phyloP scores from a whole-genome alignment of 2,329 filamentous ascomycete species.

The Clonostachys chloroleuca region DNA sequence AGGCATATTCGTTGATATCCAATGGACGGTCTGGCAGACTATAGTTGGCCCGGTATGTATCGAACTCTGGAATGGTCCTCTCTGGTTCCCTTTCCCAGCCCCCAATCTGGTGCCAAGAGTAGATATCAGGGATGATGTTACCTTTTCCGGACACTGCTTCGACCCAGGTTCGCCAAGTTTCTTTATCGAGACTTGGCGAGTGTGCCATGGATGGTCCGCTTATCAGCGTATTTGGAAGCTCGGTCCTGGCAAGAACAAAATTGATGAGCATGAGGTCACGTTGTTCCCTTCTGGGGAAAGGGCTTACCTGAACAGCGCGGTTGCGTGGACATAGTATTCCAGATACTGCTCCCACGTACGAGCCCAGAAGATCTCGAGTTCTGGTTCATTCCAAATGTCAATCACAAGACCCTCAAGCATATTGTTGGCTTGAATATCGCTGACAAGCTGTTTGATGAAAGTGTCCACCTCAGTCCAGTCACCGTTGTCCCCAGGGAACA shows the following conservation, averaged over 20 bases:
- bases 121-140: constrained; percentile 5
- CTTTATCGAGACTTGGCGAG: not conserved
- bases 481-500: constrained; percentile 42
- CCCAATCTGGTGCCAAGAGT: constrained; percentile 9
- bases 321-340: constrained; percentile 7
- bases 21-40: constrained; percentile 24
- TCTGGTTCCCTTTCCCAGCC: constrained; percentile 4
- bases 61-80: constrained; percentile 8
- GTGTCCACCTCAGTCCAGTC: constrained; percentile 39
- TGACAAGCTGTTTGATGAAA: constrained; percentile 30
- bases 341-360: constrained; percentile 9
- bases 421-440: constrained; percentile 27
- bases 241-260: constrained; percentile 1
- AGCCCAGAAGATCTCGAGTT: constrained; percentile 17
- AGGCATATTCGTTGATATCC: constrained; percentile 45
- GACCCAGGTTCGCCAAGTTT: constrained; percentile 3
- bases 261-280: too few species aligned
- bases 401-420: constrained; percentile 30
- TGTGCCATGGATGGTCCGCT: constrained; percentile 3
- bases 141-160: constrained; percentile 3
- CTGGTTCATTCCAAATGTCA: constrained; percentile 52
- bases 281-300: not conserved
- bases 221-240: constrained; percentile 4
- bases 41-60: constrained; percentile 15
- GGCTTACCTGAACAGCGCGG: constrained; percentile 8